Evolutionary conservation across 1,284 basidiomycete genomes (phyloP).

Genomic region (Xerocomus minutiporus): DNA sequence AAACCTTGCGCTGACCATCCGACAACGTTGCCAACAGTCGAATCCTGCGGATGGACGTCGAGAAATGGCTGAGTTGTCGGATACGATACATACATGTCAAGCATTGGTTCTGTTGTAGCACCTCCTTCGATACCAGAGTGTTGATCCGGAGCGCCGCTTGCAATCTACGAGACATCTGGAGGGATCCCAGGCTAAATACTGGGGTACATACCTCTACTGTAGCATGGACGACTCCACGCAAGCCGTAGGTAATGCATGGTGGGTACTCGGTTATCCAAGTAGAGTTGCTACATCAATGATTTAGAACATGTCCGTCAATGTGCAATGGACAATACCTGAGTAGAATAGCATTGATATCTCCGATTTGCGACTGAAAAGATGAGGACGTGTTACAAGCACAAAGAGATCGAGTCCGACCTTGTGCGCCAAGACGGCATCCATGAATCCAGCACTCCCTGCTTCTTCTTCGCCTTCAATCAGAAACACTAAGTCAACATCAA

Average conservation of each 20-base stretch:
- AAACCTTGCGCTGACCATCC: constrained; percentile 53
- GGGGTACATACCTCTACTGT: constrained; percentile 54
- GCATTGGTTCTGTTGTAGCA: constrained; percentile 83
- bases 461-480: constrained; percentile 97
- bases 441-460: constrained; percentile 83
- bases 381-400: not conserved
- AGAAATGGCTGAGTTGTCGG: not conserved
- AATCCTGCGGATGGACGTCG: constrained; percentile 48
- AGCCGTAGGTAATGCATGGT: constrained; percentile 94
- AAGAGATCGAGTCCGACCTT: constrained; percentile 47
- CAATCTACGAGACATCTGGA: constrained; percentile 44
- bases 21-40: constrained; percentile 74
- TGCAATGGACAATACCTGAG: constrained; percentile 51
- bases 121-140: constrained; percentile 95
- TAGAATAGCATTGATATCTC: constrained; percentile 80
- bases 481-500: constrained; percentile 86
- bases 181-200: not conserved
- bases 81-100: constrained; percentile 66
- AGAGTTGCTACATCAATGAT: constrained; percentile 63
- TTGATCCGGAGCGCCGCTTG: constrained; percentile 65
- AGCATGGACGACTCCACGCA: constrained; percentile 89
- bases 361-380: constrained; percentile 62
- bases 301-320: constrained; percentile 1
- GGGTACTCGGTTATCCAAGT: constrained; percentile 94
- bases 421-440: constrained; percentile 66